phyloP scores from a whole-genome alignment of 306 rosid species.

The Fragaria vesca region DNA sequence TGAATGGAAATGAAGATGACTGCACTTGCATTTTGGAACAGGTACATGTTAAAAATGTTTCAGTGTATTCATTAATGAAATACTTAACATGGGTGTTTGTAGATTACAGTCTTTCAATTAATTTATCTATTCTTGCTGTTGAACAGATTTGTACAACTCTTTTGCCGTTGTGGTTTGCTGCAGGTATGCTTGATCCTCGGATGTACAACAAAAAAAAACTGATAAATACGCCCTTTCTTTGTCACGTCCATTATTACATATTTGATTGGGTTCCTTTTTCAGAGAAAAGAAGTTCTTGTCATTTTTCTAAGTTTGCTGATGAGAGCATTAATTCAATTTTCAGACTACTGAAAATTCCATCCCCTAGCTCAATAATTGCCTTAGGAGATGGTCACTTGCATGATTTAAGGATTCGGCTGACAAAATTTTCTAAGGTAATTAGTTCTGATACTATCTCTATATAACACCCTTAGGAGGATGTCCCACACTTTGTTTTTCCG shows the following conservation, averaged over 20 bases:
- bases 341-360: conserved; percentile 38
- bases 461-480: conserved; percentile 10
- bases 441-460: conserved; percentile 8
- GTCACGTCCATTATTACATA: conserved; percentile 27
- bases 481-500: conserved; percentile 28
- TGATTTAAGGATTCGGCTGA: conserved; percentile 64
- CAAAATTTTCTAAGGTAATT: conserved; percentile 68
- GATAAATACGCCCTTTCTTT: conserved; percentile 34
- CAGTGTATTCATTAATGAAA: conserved; percentile 12
- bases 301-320: conserved; percentile 58
- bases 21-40: conserved; percentile 46
- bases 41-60: conserved; percentile 37
- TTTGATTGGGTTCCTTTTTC: conserved; percentile 36
- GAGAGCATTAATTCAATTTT: conserved; percentile 66
- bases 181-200: conserved; percentile 49
- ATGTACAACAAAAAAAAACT: conserved; percentile 24
- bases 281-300: conserved; percentile 62
- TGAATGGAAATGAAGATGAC: conserved; percentile 31
- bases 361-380: conserved; percentile 34
- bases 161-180: conserved; percentile 80
- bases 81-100: neutral
- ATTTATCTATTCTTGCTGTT: conserved; percentile 16
- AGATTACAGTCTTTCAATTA: neutral
- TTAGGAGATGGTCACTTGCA: conserved; percentile 40
- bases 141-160: conserved; percentile 66